Percentiles rank a stretch among this genome's conserved stretches.
Conservation (phyloP, 176 grass and related monocot genomes). For the Ensete ventricosum region DNA sequence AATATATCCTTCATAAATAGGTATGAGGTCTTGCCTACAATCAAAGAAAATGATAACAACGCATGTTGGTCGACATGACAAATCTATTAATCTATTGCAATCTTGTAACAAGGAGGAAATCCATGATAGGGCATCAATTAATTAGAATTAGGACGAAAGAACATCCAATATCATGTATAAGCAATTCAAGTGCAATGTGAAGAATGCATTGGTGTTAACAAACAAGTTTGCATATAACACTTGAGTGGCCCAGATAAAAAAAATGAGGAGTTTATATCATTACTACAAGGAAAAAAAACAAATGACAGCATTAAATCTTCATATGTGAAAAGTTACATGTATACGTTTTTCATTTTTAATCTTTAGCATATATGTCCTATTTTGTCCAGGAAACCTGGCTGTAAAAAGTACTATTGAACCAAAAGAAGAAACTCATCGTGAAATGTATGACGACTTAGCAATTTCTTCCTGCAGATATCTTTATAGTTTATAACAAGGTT, state of each 20-base stretch:
- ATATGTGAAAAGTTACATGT: background rate
- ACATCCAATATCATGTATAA: background rate
- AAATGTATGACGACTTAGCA: background rate
- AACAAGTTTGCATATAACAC: background rate
- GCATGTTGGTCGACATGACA: background rate
- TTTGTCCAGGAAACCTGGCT: background rate
- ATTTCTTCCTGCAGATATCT: background rate
- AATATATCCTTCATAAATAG: conserved; percentile 77
- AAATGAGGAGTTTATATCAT: too few relatives aligned
- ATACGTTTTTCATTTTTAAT: background rate
- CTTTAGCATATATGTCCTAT: background rate
- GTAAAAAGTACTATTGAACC: background rate
- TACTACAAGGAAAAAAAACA: background rate
- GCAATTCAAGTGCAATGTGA: background rate
- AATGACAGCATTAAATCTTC: background rate
- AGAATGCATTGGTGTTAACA: background rate
- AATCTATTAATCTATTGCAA: background rate
- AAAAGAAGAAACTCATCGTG: background rate
- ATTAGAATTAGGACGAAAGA: background rate
- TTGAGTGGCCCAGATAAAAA: background rate
- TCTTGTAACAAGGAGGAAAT: background rate
- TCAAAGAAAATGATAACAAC: conserved; percentile 7
- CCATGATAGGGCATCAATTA: background rate
- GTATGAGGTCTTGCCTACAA: conserved; percentile 57
- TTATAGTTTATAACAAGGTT: background rate